Evolutionary conservation across 768 basidiomycete genomes (phyloP), one percentile per base, ranked within the genome.

Genomic region (Hydnomerulius pinastri): DNA sequence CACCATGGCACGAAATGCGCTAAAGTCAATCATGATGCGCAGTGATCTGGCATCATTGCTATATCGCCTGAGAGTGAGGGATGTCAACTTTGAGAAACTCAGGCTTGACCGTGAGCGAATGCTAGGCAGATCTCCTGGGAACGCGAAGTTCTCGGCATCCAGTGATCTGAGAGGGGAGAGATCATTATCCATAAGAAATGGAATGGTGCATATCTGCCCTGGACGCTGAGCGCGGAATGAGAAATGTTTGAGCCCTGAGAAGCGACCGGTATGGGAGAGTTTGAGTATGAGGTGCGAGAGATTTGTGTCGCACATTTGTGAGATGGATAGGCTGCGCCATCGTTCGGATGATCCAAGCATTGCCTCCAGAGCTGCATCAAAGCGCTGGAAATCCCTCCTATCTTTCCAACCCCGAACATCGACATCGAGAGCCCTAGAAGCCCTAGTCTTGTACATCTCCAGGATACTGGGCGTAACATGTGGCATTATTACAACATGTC

Each of bases 361-460:
- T 33, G 40, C 49, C 43, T 62, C 62, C 18, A 67, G 50, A 30
- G 58, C 60, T 24, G 43, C 33, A 29, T 69, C 67, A 37, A 67
- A 67, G 6, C 61, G 51, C 40, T 69, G 65, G 33, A 64, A 69
- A 4, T 67, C 65, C n/a, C 52, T 51, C 41, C 66, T 67, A 32
- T 67, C 67, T 41, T 51, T 62, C 65, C 65, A 67, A 12, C 61
- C 65, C 29, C 48, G 57, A 1, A 67, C 46, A 13, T 68, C 62
- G 39, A 67, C 28, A 13, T 67, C 65, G 23, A 67, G 65, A 7
- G 56, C 48, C 30, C 62, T 51, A n/a, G 59, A 56, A 6, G 54
- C 64, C 20, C 64, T 56, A n/a, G 52, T 43, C 41, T 55, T 61
- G 49, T 65, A 65, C 47, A 59, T 43, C 39, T 64, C 64, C 36